Evolutionary conservation across 2,329 filamentous ascomycete genomes (phyloP), one percentile per base, ranked within the genome.

Genomic region (Cadophora malorum): DNA sequence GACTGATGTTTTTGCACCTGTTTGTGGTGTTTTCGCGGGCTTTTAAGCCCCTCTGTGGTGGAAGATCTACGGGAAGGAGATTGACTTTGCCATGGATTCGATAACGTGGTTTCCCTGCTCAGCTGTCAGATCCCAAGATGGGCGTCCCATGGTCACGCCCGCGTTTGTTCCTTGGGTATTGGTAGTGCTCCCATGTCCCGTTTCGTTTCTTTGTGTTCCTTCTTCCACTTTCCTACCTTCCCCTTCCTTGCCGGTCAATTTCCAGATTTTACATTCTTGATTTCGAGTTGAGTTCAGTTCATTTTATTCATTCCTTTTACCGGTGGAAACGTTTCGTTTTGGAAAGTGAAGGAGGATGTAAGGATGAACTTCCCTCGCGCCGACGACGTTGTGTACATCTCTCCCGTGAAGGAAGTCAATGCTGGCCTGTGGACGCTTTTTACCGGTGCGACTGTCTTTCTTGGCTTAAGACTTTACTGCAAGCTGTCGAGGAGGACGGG

Each of bases 401-500:
- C 66, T 38, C 71, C 71, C 5, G 63, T 65, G 63, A 68, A 64
- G 45, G 67, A 73, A 53, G 67, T 70, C 59, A 66, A 70, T 31
- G 65, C 53, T 12, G 71, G 70, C 7, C 38, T 73, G n/a, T 73
- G 71, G 71, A 52, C 66, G 35, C 66, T 73, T 28, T 71, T 72
- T 50, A 38, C 21, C 5, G 69, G 70, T 35, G 64, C 71, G 4
- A 69, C 67, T 4, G 28, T 73, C 9, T 73, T 72, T 53, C 69
- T 73, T 3, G 62, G 14, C 9, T 55, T 72, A 53, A 62, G 71
- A 41, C 7, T 72, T 9, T 72, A 58, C 47, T 71, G 69, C 53
- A 73, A 73, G 61, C 52, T 62, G n/a, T 49, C 53, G 7, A 65
- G 70, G 14, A 59, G 69, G 7, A 63, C 64, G 14, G 69, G 70